phyloP scores from a whole-genome alignment of 768 basidiomycete species.

The Termitomyces sp. region DNA sequence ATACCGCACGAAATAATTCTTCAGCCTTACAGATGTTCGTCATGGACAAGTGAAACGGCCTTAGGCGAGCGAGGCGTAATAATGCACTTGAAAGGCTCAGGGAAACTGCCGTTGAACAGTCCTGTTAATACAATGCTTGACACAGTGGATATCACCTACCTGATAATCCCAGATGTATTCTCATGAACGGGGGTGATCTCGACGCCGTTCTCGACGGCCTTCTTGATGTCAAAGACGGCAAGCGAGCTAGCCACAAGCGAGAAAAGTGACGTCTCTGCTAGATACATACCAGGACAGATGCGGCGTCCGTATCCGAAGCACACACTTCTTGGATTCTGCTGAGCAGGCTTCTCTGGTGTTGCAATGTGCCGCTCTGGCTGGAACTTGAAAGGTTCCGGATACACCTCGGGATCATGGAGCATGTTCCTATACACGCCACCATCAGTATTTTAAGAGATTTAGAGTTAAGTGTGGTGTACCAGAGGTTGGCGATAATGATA shows the following conservation, averaged over 20 bases:
- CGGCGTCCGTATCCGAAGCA: slow-evolving; percentile 51
- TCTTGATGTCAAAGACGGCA: slow-evolving; percentile 47
- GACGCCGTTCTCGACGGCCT: slow-evolving; percentile 42
- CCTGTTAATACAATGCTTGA: not conserved
- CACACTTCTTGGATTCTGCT: slow-evolving; percentile 38
- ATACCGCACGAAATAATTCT: not conserved
- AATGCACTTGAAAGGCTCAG: slow-evolving; percentile 33
- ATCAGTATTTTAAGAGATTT: not conserved
- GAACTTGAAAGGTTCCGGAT: slow-evolving; percentile 49
- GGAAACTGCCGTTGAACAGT: slow-evolving; percentile 24
- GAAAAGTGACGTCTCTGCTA: slow-evolving; percentile 53
- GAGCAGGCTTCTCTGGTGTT: slow-evolving; percentile 26
- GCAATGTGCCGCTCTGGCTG: slow-evolving; percentile 46
- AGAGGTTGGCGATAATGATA: slow-evolving; percentile 45
- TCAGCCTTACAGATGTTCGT: slow-evolving; percentile 9
- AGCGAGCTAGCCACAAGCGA: slow-evolving; percentile 42
- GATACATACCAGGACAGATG: slow-evolving; percentile 46
- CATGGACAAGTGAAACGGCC: slow-evolving; percentile 27
- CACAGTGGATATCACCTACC: slow-evolving; percentile 28
- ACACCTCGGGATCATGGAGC: slow-evolving; percentile 46
- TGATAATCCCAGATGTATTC: slow-evolving; percentile 44
- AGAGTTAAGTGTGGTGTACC: slow-evolving; percentile 27
- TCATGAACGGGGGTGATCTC: slow-evolving; percentile 44
- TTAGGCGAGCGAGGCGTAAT: slow-evolving; percentile 33
- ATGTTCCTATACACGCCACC: slow-evolving; percentile 40